Base-by-base conservation (phyloP, 2,329 filamentous ascomycete genomes). In the Alternaria alternata region DNA sequence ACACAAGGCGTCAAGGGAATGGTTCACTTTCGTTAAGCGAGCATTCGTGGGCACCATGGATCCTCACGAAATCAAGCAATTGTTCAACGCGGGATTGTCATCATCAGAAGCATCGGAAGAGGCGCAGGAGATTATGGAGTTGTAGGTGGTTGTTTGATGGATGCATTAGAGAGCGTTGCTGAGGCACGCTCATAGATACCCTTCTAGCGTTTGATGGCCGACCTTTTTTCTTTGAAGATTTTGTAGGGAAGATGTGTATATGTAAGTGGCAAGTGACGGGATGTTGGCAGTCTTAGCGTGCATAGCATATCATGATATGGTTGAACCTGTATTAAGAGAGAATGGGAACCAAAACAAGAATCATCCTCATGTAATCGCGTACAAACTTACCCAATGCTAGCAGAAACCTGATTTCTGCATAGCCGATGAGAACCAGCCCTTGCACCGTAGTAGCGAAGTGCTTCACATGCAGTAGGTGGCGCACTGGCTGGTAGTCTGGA, bases 41-140 rank as follows among this genome's bases (percentile, higher is more conserved):
- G 93, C 93, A 1, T 96, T 95, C 80, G 91, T 96, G 22, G 87
- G 88, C 39, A 93, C 89, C 4, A 80, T 91, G 69, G 84, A 87
- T 51, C 81, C 87, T 54, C 84, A 90, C 51, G 88, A 94, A 41
- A 82, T 96, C 16, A 74, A 81, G 58, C 76, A 85, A 39, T 28
- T 75, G 20, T 80, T 75, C 41, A 43, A 47, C 12, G 28, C 54
- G 3, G 49, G 43, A 24, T 24, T 3, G 9, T 42, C 39, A 22
- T 22, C 39, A 24, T 42, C 39, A 2, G 41, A 60, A 26, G 28
- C 22, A 43, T 7, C 14, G 8, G 38, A 43, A 39, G 64, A 59
- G n/a, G 57, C 26, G n/a, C 49, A 67, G 26, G 66, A 73, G 24
- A 30, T 58, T 14, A 62, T 69, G 46, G 70, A 74, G 56, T 53